Base-by-base conservation (phyloP, 2,329 filamentous ascomycete species). In the Ceratocystis destructans region DNA sequence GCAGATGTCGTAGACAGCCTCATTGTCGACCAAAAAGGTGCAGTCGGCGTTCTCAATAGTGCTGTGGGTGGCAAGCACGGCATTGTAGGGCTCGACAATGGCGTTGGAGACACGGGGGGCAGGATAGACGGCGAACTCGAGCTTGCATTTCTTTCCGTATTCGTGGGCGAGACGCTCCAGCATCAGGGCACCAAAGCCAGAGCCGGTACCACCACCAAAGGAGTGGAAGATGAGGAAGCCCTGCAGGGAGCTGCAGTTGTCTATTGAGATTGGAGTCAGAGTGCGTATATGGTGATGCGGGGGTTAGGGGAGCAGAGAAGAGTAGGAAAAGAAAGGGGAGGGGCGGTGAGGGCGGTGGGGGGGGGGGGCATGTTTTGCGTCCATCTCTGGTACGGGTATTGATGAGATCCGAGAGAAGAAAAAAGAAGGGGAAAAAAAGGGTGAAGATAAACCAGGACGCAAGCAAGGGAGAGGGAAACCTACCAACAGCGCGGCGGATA, bases 11-110 rank as follows among this genome's bases (percentile, higher is more conserved):
- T 88, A 88, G 71, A 89, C 85, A 71, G 86, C 86, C 76, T 88
- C 86, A 75, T 89, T 89, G 72, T 88, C 86, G 70, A 89, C 86
- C 62, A 88, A 78, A 80, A 89, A 88, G n/a, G 86, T 87, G 75
- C 86, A 88, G 79, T 89, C 86, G n/a, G 86, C 84, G 79, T 88
- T 86, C 80, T 88, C 86, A 69, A 88, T 87, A 68, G 86, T 88
- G 80, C 84, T 88, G 79, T 88, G 86, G 66, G 86, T 88, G 59
- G 86, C 87, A 69, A 89, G 79, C 67, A 88, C 85, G 69, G 86
- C 85, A 72, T 89, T 89, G 80, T 89, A 89, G 37, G 86, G 86
- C 79, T 88, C 86, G 66, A 88, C 86, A 66, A 88, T 85, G 53
- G 86, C 83, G 48, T 85, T 87, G 55, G 86, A 87, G 70, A 87